Base-by-base conservation (phyloP, 768 basidiomycete species). In the Lactarius sanguifluus region DNA sequence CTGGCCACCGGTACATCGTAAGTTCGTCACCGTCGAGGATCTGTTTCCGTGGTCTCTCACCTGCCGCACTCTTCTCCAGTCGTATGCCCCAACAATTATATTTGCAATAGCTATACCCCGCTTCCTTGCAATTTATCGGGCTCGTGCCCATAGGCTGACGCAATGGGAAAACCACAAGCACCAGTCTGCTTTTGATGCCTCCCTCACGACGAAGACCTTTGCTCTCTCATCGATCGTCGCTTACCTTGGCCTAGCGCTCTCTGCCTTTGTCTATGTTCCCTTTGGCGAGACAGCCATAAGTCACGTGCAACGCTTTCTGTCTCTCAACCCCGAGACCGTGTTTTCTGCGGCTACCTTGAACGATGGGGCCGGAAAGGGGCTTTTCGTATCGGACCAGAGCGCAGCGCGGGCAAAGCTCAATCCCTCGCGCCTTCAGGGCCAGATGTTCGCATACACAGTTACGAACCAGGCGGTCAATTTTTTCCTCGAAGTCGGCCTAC, bases 251-350 rank as follows among this genome's bases (percentile, higher is more conserved):
- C 84, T 99, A n/a, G 87, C 85, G 7, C 85, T 98, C 18, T 93
- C 90, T n/a, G 94, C 96, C 18, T 98, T 95, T 73, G 85, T 97
- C 59, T 99, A 98, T 75, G 92, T 96, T 5, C 95, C 95, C 0
- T 97, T 96, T 69, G 95, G 95, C 34, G 90, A 90, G 73, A 83
- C 84, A 60, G 86, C 94, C 68, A 94, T 95, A 91, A 78, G 81
- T 9, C 74, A 80, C 59, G 79, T 83, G 2, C 77, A 78, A 57
- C 52, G 59, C 41, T 66, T 68, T 59, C 68, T 76, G 5, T 73
- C 73, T 70, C 64, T 76, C 52, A 55, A 65, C 23, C 60, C 72
- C 23, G 50, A 66, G 5, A 61, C 69, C 4, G 18, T 67, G 18
- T 50, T 61, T 6, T 66, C 72, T 0, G 61, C 70, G 20, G 50